Evolutionary conservation across 805 yeast species (phyloP).

Genomic region (Ogataea philodendri): DNA sequence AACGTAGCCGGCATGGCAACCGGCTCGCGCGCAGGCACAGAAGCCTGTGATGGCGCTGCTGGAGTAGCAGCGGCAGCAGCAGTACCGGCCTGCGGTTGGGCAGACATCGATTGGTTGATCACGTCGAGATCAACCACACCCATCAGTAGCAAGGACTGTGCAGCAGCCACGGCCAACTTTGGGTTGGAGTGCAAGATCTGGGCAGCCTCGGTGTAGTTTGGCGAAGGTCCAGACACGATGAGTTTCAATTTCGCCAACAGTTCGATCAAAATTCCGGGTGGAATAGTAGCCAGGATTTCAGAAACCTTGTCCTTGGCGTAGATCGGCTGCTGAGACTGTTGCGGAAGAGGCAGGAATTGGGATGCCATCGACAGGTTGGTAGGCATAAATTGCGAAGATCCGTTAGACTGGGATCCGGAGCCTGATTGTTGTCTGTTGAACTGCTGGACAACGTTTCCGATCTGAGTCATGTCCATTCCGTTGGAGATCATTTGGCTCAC

Average conservation of each 20-base stretch:
- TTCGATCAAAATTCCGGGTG: conserved; percentile 71
- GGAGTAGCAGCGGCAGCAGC: conserved; percentile 11
- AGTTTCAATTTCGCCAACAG: conserved; percentile 64
- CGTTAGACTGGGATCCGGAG: conserved; percentile 15
- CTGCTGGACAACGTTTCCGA: conserved; percentile 31
- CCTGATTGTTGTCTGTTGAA: conserved; percentile 24
- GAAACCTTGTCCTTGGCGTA: conserved; percentile 56
- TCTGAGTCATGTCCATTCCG: conserved; percentile 37
- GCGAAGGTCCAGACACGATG: conserved; percentile 49
- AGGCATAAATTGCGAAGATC: conserved; percentile 34
- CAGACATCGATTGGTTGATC: conserved; percentile 52
- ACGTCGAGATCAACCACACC: conserved; percentile 70
- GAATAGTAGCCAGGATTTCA: conserved; percentile 57
- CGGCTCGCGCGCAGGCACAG: too few species aligned
- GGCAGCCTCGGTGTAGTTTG: conserved; percentile 49
- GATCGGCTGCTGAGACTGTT: conserved; percentile 31
- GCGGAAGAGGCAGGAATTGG: conserved; percentile 51
- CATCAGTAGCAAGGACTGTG: conserved; percentile 74
- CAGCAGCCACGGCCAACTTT: conserved; percentile 60
- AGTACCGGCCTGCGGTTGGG: conserved; percentile 18
- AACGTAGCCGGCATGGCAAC: conserved; percentile 11
- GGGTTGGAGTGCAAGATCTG: conserved; percentile 53
- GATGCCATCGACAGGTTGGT: conserved; percentile 53
- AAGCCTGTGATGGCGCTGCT: conserved; percentile 9
- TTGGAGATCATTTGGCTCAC: conserved; percentile 36